Evolutionary conservation across 163 green algal genomes (phyloP).

Genomic region (Chlamydomonas reinhardtii): DNA sequence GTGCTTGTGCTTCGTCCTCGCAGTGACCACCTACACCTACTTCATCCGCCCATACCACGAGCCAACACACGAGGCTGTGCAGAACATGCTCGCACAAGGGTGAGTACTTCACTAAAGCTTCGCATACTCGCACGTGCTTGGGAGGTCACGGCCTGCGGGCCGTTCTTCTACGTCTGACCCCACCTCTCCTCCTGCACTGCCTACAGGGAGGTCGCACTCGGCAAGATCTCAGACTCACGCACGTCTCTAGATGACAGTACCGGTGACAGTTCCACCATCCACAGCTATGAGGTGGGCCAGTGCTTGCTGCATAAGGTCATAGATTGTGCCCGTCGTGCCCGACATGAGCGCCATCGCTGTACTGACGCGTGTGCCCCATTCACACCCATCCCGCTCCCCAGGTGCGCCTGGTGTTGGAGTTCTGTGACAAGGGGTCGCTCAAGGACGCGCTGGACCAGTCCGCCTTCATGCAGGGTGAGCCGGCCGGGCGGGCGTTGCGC

Average conservation of each 20-base stretch:
- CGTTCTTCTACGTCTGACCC: too few species aligned
- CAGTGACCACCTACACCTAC: slow-evolving; percentile 53
- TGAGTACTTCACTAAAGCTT: too few species aligned
- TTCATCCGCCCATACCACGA: slow-evolving; percentile 48
- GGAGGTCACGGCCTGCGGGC: too few species aligned
- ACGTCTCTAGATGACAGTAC: background rate
- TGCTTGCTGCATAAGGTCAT: too few species aligned
- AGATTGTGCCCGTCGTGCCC: too few species aligned
- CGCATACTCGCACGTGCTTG: too few species aligned
- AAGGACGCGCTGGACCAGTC: slow-evolving; percentile 52
- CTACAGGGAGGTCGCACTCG: too few species aligned
- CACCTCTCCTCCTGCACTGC: too few species aligned
- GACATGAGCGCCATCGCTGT: too few species aligned
- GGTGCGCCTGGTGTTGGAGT: slow-evolving; percentile 59
- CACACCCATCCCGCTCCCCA: background rate
- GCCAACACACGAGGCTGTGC: slow-evolving; percentile 1
- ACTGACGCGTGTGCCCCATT: background rate
- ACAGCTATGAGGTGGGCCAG: slow-evolving; percentile 44
- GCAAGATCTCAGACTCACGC: too few species aligned
- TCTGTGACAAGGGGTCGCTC: slow-evolving; percentile 57
- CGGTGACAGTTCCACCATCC: slow-evolving; percentile 3
- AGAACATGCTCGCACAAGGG: slow-evolving; percentile 1
- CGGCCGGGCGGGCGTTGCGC: background rate
- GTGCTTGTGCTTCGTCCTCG: too few species aligned
- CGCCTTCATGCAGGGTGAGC: slow-evolving; percentile 32